These are phyloP conservation scores for Xerocomellus chrysenteron DNA, from an alignment of 768 basidiomycete genomes.

Conservation along the genomic window DNA sequence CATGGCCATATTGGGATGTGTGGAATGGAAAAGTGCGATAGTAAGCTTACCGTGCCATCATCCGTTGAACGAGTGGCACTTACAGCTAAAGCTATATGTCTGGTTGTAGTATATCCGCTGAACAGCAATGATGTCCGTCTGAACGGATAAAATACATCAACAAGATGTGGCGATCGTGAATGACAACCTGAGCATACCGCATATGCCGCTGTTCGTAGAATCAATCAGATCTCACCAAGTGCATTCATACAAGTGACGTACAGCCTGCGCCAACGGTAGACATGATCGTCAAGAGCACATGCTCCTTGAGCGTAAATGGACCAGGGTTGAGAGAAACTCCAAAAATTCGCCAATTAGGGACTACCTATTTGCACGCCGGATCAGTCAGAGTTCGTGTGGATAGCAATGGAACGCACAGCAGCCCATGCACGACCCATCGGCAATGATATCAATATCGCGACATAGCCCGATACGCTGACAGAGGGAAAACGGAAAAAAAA, in stretches of 20 bases:
- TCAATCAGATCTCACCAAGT: neutral
- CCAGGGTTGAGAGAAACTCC: slow-evolving; percentile 69
- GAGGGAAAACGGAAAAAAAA: slow-evolving; percentile 71
- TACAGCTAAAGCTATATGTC: slow-evolving; percentile 49
- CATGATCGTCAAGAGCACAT: slow-evolving; percentile 68
- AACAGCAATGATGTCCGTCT: slow-evolving; percentile 72
- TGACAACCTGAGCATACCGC: slow-evolving; percentile 30
- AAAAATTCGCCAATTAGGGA: slow-evolving; percentile 53
- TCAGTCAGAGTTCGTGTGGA: neutral
- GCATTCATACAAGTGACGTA: slow-evolving; percentile 11
- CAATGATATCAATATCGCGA: slow-evolving; percentile 70
- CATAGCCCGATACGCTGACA: slow-evolving; percentile 42
- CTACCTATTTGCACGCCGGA: slow-evolving; percentile 28
- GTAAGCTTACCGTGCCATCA: neutral
- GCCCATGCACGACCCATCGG: slow-evolving; percentile 70
- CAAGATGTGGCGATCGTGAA: neutral
- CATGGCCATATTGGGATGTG: neutral
- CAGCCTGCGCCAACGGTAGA: slow-evolving; percentile 42
- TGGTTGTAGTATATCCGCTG: slow-evolving; percentile 70
- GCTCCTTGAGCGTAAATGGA: slow-evolving; percentile 74
- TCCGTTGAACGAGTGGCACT: slow-evolving; percentile 14
- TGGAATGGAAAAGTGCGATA: neutral
- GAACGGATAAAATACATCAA: neutral
- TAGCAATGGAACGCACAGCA: slow-evolving; percentile 14
- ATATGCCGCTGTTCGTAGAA: slow-evolving; percentile 40